Conservation (phyloP, 2,329 filamentous ascomycete genomes). For the Fusarium sp. region DNA sequence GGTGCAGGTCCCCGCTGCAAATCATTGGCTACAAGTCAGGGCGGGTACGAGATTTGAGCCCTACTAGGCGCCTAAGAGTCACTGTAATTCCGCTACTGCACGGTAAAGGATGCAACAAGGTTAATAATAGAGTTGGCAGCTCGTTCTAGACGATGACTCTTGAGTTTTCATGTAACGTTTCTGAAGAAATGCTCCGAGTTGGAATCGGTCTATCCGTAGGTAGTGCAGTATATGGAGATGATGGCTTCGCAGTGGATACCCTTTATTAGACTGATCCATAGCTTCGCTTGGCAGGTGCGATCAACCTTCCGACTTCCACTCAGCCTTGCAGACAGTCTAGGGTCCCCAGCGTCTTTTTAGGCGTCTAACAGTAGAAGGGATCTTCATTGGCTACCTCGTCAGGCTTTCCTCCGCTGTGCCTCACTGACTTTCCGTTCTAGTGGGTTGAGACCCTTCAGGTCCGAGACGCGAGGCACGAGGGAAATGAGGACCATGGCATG, state of each 20-base stretch:
- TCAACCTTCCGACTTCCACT: neutral
- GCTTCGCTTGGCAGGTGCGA: neutral
- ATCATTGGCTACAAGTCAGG: constrained; percentile 1
- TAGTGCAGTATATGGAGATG: neutral
- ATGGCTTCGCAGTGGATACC: neutral
- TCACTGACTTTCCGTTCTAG: neutral
- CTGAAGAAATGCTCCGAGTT: neutral
- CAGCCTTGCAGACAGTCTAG: constrained; percentile 18
- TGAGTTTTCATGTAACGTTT: neutral
- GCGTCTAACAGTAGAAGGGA: neutral
- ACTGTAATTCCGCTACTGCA: neutral
- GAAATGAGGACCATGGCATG: neutral
- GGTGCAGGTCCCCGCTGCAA: constrained; percentile 7
- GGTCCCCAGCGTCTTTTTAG: neutral
- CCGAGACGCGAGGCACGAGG: neutral
- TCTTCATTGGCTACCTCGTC: neutral
- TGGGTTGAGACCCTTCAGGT: neutral
- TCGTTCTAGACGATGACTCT: neutral
- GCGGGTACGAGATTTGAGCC: neutral
- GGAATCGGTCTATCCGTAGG: neutral
- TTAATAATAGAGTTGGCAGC: constrained; percentile 15
- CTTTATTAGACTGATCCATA: neutral
- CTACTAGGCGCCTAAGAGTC: neutral
- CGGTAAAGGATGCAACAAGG: neutral
- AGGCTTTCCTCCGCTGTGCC: constrained; percentile 10